Conservation (phyloP, 148 eudicot genomes). For the Dysphania ambrosioides region DNA sequence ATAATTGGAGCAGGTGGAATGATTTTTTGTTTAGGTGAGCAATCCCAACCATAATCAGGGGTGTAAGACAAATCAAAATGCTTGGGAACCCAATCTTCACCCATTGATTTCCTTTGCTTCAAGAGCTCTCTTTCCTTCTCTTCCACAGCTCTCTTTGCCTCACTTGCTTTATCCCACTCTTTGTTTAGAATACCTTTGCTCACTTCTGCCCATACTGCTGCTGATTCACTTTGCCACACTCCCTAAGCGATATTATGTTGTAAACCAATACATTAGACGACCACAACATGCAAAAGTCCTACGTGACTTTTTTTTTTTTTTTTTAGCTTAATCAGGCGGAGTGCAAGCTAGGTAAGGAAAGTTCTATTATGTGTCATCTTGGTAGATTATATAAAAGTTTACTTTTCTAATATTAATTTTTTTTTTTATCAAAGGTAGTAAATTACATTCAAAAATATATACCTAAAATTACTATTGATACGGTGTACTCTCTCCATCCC, state of each 20-base stretch:
- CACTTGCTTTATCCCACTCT: constrained; percentile 73
- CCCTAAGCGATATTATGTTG: constrained; percentile 34
- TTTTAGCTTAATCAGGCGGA: too few relatives aligned
- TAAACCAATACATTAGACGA: not conserved
- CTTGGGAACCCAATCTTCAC: constrained; percentile 54
- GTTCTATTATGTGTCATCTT: too few relatives aligned
- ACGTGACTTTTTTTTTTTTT: too few relatives aligned
- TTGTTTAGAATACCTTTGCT: constrained; percentile 52
- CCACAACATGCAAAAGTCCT: too few relatives aligned
- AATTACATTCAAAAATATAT: too few relatives aligned
- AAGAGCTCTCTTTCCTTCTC: constrained; percentile 54
- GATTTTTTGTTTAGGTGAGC: constrained; percentile 41
- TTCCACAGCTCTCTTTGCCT: constrained; percentile 55
- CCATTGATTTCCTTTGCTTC: constrained; percentile 37
- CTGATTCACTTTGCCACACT: constrained; percentile 55
- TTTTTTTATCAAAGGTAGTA: too few relatives aligned
- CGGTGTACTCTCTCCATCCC: too few relatives aligned
- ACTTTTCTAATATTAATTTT: too few relatives aligned
- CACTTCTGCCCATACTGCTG: constrained; percentile 68
- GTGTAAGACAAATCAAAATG: constrained; percentile 50
- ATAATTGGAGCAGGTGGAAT: constrained; percentile 74
- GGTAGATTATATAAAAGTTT: too few relatives aligned
- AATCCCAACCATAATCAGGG: constrained; percentile 58
- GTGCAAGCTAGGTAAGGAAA: too few relatives aligned
- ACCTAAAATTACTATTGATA: too few relatives aligned